A percentile compares a stretch with the other conserved stretches of the same genome.
These are phyloP conservation scores for Paraphaeosphaeria minitans DNA, from an alignment of 2,329 filamentous ascomycete genomes.

Conservation along the genomic window DNA sequence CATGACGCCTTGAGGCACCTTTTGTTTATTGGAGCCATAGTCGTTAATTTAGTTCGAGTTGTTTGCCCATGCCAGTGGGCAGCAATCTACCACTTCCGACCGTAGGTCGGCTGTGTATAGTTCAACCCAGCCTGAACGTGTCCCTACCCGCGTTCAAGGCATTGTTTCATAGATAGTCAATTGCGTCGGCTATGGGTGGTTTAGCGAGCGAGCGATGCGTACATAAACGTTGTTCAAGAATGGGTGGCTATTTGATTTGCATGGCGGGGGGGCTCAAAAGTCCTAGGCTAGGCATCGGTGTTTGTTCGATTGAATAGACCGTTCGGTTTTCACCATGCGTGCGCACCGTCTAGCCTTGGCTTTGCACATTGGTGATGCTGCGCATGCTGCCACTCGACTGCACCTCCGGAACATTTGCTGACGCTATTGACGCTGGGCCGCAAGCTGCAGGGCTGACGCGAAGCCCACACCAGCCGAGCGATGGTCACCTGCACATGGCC, in stretches of 20 bases:
- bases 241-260: conserved; percentile 22
- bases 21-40: conserved; percentile 22
- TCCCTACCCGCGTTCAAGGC: conserved; percentile 25
- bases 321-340: conserved; percentile 2
- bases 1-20: conserved; percentile 43
- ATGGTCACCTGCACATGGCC: conserved; percentile 14
- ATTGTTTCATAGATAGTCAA: conserved; percentile 27
- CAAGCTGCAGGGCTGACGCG: conserved; percentile 30
- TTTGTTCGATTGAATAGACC: conserved; percentile 10
- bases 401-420: background rate
- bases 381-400: background rate
- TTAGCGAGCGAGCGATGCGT: conserved; percentile 21
- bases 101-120: conserved; percentile 45
- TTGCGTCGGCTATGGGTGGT: conserved; percentile 15
- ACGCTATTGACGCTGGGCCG: conserved; percentile 11
- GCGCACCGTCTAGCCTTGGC: background rate
- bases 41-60: conserved; percentile 24
- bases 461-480: conserved; percentile 20
- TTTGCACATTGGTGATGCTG: background rate
- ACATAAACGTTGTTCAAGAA: conserved; percentile 26
- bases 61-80: conserved; percentile 19
- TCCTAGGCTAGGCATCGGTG: conserved; percentile 32
- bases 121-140: conserved; percentile 30
- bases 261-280: conserved; percentile 24
- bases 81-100: conserved; percentile 26